Percentiles rank a stretch among this genome's conserved stretches.
These are phyloP conservation scores for Leptographium lundbergii DNA, from an alignment of 2,329 filamentous ascomycete species.

Conservation along the genomic window DNA sequence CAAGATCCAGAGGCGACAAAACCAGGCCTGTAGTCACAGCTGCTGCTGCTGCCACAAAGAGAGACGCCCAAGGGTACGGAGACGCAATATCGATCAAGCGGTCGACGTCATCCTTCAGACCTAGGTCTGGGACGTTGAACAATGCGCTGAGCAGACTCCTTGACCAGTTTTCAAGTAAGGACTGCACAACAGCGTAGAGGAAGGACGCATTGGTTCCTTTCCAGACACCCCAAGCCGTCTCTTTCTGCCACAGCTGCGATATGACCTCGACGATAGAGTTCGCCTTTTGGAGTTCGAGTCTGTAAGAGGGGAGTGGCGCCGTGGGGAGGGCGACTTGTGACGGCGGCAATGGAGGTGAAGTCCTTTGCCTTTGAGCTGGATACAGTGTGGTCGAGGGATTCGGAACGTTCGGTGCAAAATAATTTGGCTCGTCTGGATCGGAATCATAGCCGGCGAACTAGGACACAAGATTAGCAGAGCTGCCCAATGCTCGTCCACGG, in stretches of 20 bases:
- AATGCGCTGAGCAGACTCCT: constrained; percentile 82
- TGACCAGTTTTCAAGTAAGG: constrained; percentile 84
- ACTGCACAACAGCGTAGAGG: constrained; percentile 74
- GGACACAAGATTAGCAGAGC: neutral
- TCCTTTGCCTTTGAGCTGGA: constrained; percentile 15
- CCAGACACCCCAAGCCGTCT: constrained; percentile 87
- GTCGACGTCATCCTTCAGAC: constrained; percentile 63
- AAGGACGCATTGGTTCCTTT: constrained; percentile 90
- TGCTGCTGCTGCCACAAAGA: constrained; percentile 56
- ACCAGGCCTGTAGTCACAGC: constrained; percentile 64
- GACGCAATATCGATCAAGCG: constrained; percentile 61
- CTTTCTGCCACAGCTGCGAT: constrained; percentile 76
- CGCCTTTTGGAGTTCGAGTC: constrained; percentile 57
- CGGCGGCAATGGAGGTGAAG: neutral
- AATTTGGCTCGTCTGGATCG: constrained; percentile 66
- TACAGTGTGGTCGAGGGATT: constrained; percentile 38
- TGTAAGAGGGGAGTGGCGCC: constrained; percentile 28
- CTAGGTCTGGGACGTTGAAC: constrained; percentile 77
- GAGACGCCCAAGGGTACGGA: constrained; percentile 67
- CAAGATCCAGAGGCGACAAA: constrained; percentile 77
- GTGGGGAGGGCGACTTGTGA: neutral
- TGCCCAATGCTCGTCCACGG: neutral
- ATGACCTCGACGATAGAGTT: constrained; percentile 81
- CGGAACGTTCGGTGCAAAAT: constrained; percentile 60
- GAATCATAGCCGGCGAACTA: constrained; percentile 49